Base-by-base conservation (phyloP, 2,329 filamentous ascomycete species). In the Harringtonia aguacate region DNA sequence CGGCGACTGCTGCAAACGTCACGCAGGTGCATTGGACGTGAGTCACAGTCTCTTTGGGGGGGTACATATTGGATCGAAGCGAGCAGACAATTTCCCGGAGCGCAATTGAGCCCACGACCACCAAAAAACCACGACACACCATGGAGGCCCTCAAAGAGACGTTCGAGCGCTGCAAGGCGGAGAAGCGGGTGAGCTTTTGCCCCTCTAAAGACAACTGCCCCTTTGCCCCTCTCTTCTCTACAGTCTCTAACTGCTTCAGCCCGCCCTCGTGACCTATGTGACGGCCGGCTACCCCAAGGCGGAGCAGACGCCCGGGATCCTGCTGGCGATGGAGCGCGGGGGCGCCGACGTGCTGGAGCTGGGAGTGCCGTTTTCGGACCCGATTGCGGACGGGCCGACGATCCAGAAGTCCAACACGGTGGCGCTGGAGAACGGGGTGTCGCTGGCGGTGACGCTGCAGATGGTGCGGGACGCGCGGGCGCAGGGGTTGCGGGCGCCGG, bases 291-390 rank as follows among this genome's bases (percentile, higher is more conserved):
- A 81, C 61, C 92, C 92, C 15, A 85, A 77, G 30, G 72, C 82
- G n/a, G 77, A 84, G 55, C 81, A 86, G 57, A 94, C 88, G 1
- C 79, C 87, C 40, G 79, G 87, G 60, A 82, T 95, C 52, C 71
- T 97, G 56, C 69, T 98, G 51, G 86, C 79, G 35, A 83, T 98
- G 77, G 86, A 98, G 67, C 86, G 82, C 61, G 92, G 92, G 58
- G 92, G 92, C 54, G 82, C 90, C 56, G 92, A 98, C 63, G 72
- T 98, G 48, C 94, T 98, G 57, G 92, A 98, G 65, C 79, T 98
- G 53, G 92, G 90, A 50, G 81, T 95, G 45, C 92, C 92, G 42
- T 98, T 98, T 68, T 95, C 90, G 57, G 92, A 98, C 62, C 92
- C 92, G 46, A 97, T 97, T 64, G 92, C 90, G 54, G 92, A 98